Evolutionary conservation across 2,329 filamentous ascomycete genomes (phyloP), one percentile per base, ranked within the genome.

Genomic region (Pyrenochaeta sp.): DNA sequence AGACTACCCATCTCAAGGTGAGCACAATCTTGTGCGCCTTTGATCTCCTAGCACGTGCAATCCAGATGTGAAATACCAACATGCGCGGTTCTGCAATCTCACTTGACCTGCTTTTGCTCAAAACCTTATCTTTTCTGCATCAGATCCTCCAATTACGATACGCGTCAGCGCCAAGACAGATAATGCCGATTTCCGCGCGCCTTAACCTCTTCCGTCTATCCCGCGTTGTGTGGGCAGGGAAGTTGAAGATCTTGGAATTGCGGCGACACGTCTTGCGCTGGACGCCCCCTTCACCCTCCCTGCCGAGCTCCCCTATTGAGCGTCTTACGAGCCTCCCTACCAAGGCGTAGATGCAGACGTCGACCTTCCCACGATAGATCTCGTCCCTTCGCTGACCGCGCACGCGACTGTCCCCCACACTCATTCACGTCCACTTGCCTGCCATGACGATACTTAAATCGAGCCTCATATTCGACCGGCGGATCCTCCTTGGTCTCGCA

Each of bases 381-480:
- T 36, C 13, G 13, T 22, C 32, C 39, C 24, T 39, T 42, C 40
- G 40, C 22, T 30, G 13, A 39, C 15, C 13, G 36, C 15, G 6
- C 46, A 42, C 46, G 56, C 52, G 56, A 48, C 52, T 19, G 5
- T 40, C 27, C 48, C 39, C 22, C 15, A 55, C 58, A 43, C 52
- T 56, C 61, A 30, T 59, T 61, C 37, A 27, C 13, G 25, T 9
- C 24, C 39, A 28, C 6, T 13, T 46, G 50, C 53, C 54, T 51
- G 55, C 34, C 56, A 62, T 65, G 63, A 62, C 62, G 49, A 62
- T 71, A 25, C 67, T 69, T 40, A 66, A 65, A 50, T 69, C 68
- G 51, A 66, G 64, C 54, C 65, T 69, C 28, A 69, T 71, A 54
- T 68, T 71, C 55, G 69, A 71, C 63, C 55, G 67, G 39, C 64